phyloP scores from a whole-genome alignment of 2,329 filamentous ascomycete genomes.

The Scopulariopsis brevicaulis region DNA sequence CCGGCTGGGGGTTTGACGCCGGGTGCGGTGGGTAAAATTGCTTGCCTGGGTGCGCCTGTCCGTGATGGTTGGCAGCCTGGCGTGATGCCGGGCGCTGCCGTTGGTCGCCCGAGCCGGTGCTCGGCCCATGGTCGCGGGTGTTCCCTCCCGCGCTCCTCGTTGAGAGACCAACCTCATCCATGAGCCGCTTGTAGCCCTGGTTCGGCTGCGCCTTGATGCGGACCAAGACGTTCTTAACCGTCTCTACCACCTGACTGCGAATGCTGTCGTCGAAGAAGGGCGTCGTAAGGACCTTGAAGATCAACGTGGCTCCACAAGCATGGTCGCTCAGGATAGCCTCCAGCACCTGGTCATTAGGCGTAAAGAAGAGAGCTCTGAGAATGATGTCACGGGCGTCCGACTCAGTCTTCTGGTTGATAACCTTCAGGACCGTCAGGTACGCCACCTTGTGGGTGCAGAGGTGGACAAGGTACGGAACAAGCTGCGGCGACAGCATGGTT shows the following conservation, averaged over 20 bases:
- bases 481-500: constrained; percentile 79
- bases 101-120: constrained; percentile 31
- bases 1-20: constrained; percentile 22
- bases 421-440: constrained; percentile 92
- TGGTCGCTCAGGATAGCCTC: constrained; percentile 89
- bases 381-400: constrained; percentile 84
- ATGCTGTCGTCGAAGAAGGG: constrained; percentile 94
- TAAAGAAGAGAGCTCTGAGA: constrained; percentile 86
- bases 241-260: constrained; percentile 78
- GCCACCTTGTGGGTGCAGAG: constrained; percentile 98
- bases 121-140: constrained; percentile 30
- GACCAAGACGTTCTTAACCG: constrained; percentile 77
- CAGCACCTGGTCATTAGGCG: constrained; percentile 70
- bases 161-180: constrained; percentile 95
- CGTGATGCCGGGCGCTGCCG: constrained; percentile 45
- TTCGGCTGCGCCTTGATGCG: constrained; percentile 87
- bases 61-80: constrained; percentile 35
- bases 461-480: constrained; percentile 87
- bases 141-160: constrained; percentile 36
- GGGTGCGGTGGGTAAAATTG: constrained; percentile 43
- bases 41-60: constrained; percentile 25
- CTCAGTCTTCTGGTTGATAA: constrained; percentile 96
- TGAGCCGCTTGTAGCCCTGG: constrained; percentile 95
- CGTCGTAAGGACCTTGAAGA: constrained; percentile 97
- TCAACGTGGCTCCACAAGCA: constrained; percentile 83